Evolutionary conservation across 2,329 filamentous ascomycete genomes (phyloP), one percentile per base, ranked within the genome.

Genomic region (Drechslera avenae): DNA sequence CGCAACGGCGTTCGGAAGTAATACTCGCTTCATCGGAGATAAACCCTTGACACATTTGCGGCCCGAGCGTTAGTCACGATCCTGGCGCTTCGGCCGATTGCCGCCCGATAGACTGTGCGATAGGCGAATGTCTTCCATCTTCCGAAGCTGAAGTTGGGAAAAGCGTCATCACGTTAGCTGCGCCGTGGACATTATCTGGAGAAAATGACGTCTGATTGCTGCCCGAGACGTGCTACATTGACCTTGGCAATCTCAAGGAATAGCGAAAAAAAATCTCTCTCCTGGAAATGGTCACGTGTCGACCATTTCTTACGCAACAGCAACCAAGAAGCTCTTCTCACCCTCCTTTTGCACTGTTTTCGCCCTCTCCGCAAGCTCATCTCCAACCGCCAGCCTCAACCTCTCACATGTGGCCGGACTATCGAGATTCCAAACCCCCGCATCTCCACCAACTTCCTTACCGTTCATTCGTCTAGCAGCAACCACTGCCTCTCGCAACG

Each of bases 391-490:
- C 54, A 91, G 74, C 59, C 91, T 79, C 61, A 96, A 89, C 66
- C 88, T 84, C 81, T 96, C 91, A 3, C 87, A 83, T 44, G 91
- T 95, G 4, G 90, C 90, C 14, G 91, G 91, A 68, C 88, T 91
- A 73, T 90, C 83, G 54, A 96, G 73, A 19, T 78, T 74, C 67
- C 67, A 71, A 10, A 63, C 85, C 83, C 59, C 87, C 1, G 23
- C 39, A 16, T 63, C 85, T 83, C 59, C 87, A 5, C 39, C 41
- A 1, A 56, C 52, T 3, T 16, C 47, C 46, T 56, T 54, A 26
- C 66, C 63, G 50, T 74, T 73, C 68, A 70, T 83, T 58, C 73
- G 79, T 56, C 91, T 80, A 21, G 90, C 90, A 10, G 86, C 83
- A 74, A 86, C 87, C 37, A 95, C 77, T 17, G 91, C 91, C 72